Evolutionary conservation across 495 filamentous ascomycete genomes (phyloP).

Genomic region (Xeromyces bisporus): DNA sequence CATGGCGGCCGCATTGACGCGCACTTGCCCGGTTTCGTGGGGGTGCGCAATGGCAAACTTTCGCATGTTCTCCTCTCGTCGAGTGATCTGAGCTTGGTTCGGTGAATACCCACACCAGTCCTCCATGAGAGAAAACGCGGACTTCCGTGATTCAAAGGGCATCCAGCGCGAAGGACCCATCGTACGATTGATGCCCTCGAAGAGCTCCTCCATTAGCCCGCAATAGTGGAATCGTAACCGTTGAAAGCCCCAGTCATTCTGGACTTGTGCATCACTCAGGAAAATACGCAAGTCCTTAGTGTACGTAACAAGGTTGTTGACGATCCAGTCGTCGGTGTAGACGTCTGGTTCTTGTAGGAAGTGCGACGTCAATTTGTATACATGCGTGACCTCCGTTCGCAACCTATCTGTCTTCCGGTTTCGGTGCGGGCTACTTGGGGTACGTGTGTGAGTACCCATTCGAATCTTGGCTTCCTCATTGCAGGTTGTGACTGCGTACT

Average conservation of each 20-base stretch:
- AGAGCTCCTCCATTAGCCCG: conserved; percentile 80
- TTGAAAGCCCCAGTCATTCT: conserved; percentile 94
- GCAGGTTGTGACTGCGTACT: conserved; percentile 62
- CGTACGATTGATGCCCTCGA: conserved; percentile 77
- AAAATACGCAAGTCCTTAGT: conserved; percentile 87
- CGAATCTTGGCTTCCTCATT: conserved; percentile 81
- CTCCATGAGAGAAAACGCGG: conserved; percentile 90
- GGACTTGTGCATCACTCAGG: conserved; percentile 80
- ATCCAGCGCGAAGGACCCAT: conserved; percentile 81
- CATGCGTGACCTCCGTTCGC: conserved; percentile 85
- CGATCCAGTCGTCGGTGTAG: conserved; percentile 80
- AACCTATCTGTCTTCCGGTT: conserved; percentile 70
- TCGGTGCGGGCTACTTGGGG: conserved; percentile 54
- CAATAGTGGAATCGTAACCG: conserved; percentile 85
- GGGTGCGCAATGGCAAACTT: conserved; percentile 56
- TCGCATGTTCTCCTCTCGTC: conserved; percentile 76
- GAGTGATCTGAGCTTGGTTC: conserved; percentile 65
- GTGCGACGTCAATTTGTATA: conserved; percentile 86
- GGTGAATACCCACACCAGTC: conserved; percentile 98
- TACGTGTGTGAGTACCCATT: conserved; percentile 57
- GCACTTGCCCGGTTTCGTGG: conserved; percentile 49
- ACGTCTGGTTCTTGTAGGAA: conserved; percentile 68
- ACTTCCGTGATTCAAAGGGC: conserved; percentile 86
- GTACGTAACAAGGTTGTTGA: conserved; percentile 77
- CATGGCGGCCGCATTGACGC: conserved; percentile 68